A percentile compares a stretch with the other conserved stretches of the same genome.
Evolutionary conservation across 1,139 yeast genomes (phyloP).

Genomic region (Debaryomyces udenii): DNA sequence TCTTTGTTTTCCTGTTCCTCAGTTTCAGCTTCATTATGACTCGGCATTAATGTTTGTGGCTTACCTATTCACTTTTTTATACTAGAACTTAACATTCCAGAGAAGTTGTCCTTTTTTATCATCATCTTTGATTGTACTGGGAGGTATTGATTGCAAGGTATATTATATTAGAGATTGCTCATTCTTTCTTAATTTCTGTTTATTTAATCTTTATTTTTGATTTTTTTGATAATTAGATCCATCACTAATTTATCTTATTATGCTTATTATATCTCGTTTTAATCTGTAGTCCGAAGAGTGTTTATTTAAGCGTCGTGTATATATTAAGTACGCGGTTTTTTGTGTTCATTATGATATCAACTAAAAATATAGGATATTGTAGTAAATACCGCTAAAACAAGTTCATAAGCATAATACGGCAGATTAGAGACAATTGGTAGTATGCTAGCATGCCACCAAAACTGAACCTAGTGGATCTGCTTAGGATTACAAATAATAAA

Average conservation of each 20-base stretch:
- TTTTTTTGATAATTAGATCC: slow-evolving; percentile 6
- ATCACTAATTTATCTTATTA: slow-evolving; percentile 2
- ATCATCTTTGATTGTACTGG: too few relatives aligned
- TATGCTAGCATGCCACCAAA: slow-evolving; percentile 14
- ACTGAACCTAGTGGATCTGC: slow-evolving; percentile 29
- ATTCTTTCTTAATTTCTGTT: slow-evolving; percentile 1
- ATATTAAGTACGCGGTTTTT: slow-evolving; percentile 8
- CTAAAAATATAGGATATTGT: background rate
- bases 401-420: background rate
- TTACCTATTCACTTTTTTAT: too few relatives aligned
- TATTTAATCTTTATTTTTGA: slow-evolving; percentile 1
- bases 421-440: slow-evolving; percentile 4
- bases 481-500: slow-evolving; percentile 31
- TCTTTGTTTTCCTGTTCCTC: too few relatives aligned
- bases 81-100: too few relatives aligned
- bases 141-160: background rate
- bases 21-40: too few relatives aligned
- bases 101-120: too few relatives aligned
- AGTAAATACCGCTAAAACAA: background rate
- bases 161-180: slow-evolving; percentile 7
- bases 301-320: slow-evolving; percentile 2
- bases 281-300: background rate
- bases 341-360: slow-evolving; percentile 8
- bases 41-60: too few relatives aligned
- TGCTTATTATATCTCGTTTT: background rate